Evolutionary conservation across 1,284 basidiomycete species (phyloP).

Genomic region (Ustilago tritici): DNA sequence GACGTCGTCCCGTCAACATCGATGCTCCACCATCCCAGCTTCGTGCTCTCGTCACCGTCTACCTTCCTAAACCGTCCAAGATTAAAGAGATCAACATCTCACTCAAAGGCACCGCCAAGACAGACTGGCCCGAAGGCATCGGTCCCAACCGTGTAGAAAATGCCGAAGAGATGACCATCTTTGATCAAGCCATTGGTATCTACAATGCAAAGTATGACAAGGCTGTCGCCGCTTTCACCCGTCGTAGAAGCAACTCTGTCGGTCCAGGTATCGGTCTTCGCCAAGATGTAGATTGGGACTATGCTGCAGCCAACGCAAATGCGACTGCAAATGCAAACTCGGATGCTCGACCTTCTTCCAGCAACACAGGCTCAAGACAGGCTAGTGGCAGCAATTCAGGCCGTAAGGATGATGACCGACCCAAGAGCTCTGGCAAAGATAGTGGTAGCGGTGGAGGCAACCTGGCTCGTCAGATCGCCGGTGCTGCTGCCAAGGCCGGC

Average conservation of each 20-base stretch:
- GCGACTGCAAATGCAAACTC: neutral
- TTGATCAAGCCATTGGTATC: constrained; percentile 79
- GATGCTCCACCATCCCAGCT: constrained; percentile 81
- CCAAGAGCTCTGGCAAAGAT: constrained; percentile 19
- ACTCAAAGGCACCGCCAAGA: constrained; percentile 77
- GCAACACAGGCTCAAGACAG: constrained; percentile 6
- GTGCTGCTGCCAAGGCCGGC: constrained; percentile 59
- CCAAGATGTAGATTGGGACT: constrained; percentile 72
- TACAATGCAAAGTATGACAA: constrained; percentile 72
- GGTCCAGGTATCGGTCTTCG: constrained; percentile 77
- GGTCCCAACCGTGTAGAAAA: constrained; percentile 84
- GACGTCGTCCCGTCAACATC: constrained; percentile 51
- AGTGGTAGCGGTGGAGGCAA: constrained; percentile 28
- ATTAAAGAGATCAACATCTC: constrained; percentile 87
- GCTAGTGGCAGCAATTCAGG: constrained; percentile 6
- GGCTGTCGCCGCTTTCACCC: neutral
- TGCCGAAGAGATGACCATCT: constrained; percentile 82
- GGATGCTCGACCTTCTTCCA: neutral
- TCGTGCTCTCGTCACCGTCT: constrained; percentile 86
- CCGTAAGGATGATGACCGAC: constrained; percentile 24
- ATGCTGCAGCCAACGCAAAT: constrained; percentile 29
- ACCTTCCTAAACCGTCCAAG: constrained; percentile 83
- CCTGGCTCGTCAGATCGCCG: constrained; percentile 54
- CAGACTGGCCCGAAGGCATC: constrained; percentile 87
- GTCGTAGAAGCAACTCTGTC: constrained; percentile 77